Evolutionary conservation across 1,139 yeast genomes (phyloP).

Genomic region (Kurtzmaniella quercitrusa): DNA sequence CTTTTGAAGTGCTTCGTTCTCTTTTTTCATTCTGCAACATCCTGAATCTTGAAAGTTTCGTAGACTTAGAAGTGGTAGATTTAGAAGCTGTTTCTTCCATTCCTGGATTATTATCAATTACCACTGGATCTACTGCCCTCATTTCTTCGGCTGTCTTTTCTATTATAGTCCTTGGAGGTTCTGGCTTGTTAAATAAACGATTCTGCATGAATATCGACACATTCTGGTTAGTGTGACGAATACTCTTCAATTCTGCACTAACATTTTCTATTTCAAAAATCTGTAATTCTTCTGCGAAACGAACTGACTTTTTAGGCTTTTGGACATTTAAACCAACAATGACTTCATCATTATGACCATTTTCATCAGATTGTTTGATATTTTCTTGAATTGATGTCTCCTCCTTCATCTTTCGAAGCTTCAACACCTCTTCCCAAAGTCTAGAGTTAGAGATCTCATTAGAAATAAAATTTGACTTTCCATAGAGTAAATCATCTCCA

Average conservation of each 20-base stretch:
- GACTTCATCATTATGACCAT: neutral
- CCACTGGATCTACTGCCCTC: neutral
- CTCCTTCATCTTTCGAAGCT: conserved; percentile 16
- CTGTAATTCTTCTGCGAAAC: conserved; percentile 48
- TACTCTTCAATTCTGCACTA: conserved; percentile 43
- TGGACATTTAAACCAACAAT: neutral
- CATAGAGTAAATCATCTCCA: conserved; percentile 24
- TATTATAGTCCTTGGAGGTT: neutral
- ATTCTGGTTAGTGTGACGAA: conserved; percentile 15
- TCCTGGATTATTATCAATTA: neutral
- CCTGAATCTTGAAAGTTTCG: conserved; percentile 5
- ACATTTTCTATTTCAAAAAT: conserved; percentile 59
- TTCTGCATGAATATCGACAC: conserved; percentile 25
- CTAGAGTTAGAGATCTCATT: conserved; percentile 16
- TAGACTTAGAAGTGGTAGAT: neutral
- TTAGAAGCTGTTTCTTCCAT: neutral
- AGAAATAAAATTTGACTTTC: conserved; percentile 13
- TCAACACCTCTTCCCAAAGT: conserved; percentile 29
- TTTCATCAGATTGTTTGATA: conserved; percentile 1
- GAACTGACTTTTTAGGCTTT: conserved; percentile 41
- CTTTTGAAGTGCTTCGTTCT: neutral
- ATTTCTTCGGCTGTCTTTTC: neutral
- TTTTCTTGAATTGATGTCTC: conserved; percentile 1
- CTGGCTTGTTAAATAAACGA: conserved; percentile 5
- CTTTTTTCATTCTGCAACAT: conserved; percentile 1